Conservation (phyloP, 768 basidiomycete species). For the Phylloporus arenicola region DNA sequence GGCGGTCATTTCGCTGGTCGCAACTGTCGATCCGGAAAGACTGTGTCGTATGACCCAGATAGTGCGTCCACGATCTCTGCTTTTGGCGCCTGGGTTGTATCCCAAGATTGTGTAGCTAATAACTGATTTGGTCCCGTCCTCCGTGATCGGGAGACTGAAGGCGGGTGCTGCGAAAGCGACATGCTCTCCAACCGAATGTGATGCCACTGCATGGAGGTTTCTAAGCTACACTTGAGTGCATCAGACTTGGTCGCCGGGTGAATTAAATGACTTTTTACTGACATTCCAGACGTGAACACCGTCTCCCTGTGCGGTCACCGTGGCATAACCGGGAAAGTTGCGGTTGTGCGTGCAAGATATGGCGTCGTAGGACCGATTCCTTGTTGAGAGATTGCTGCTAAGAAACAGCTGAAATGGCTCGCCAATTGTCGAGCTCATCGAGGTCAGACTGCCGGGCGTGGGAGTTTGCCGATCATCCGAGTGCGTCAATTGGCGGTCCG, state of each 20-base stretch:
- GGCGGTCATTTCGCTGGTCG: constrained; percentile 37
- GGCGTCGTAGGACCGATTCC: background rate
- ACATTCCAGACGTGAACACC: constrained; percentile 76
- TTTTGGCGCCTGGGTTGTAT: constrained; percentile 41
- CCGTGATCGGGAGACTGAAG: constrained; percentile 35
- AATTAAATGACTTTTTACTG: constrained; percentile 20
- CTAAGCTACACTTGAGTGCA: constrained; percentile 41
- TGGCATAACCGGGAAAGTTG: constrained; percentile 50
- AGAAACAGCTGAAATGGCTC: constrained; percentile 29
- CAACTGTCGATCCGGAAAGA: constrained; percentile 31
- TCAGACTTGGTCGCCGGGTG: constrained; percentile 6
- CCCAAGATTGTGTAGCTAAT: constrained; percentile 54
- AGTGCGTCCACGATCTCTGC: constrained; percentile 39
- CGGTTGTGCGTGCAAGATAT: constrained; percentile 17
- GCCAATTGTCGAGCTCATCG: constrained; percentile 28
- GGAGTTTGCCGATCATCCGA: constrained; percentile 13
- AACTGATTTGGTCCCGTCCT: constrained; percentile 33
- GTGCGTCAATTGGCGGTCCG: background rate
- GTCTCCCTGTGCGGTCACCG: constrained; percentile 65
- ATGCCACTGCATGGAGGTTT: constrained; percentile 58
- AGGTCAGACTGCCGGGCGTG: constrained; percentile 13
- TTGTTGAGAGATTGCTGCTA: constrained; percentile 17
- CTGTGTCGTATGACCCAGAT: constrained; percentile 62
- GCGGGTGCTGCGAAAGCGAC: constrained; percentile 58
- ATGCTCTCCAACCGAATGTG: constrained; percentile 66